phyloP scores from a whole-genome alignment of 2,329 filamentous ascomycete species.

The Claviceps fusiformis region DNA sequence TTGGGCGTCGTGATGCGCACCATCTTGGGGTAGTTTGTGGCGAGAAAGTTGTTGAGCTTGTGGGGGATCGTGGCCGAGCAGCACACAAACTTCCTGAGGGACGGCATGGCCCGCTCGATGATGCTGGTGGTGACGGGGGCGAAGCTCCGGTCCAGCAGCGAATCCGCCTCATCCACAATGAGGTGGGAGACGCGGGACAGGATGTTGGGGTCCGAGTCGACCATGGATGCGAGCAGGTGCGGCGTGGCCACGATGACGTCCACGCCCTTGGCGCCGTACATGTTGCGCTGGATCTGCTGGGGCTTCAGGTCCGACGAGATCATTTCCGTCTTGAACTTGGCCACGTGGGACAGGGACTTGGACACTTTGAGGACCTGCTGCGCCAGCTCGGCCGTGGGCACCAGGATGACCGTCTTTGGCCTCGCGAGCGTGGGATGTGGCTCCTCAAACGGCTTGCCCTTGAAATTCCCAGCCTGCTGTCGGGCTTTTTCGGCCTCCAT shows the following conservation, averaged over 20 bases:
- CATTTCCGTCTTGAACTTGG: constrained; percentile 75
- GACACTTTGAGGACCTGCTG: constrained; percentile 70
- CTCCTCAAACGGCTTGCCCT: constrained; percentile 52
- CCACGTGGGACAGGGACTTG: constrained; percentile 69
- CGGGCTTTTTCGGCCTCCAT: constrained; percentile 42
- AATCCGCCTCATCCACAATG: constrained; percentile 91
- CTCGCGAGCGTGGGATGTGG: constrained; percentile 62
- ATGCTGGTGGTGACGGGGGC: constrained; percentile 69
- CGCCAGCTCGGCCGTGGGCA: constrained; percentile 87
- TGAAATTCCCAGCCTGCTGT: constrained; percentile 38
- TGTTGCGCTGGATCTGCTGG: constrained; percentile 66
- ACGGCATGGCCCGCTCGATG: constrained; percentile 68
- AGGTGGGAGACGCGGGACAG: constrained; percentile 83
- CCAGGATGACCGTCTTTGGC: constrained; percentile 71
- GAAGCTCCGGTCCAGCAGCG: constrained; percentile 87
- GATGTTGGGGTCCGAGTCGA: constrained; percentile 79
- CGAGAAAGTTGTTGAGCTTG: constrained; percentile 75
- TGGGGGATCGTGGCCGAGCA: constrained; percentile 94
- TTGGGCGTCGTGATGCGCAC: constrained; percentile 84
- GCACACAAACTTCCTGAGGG: constrained; percentile 72
- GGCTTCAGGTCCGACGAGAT: constrained; percentile 67
- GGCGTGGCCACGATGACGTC: constrained; percentile 82
- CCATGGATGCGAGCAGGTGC: constrained; percentile 77
- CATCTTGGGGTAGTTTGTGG: constrained; percentile 69
- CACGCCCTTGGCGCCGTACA: constrained; percentile 70